Evolutionary conservation across 1,139 yeast species (phyloP).

Genomic region (Hyphopichia burtonii): DNA sequence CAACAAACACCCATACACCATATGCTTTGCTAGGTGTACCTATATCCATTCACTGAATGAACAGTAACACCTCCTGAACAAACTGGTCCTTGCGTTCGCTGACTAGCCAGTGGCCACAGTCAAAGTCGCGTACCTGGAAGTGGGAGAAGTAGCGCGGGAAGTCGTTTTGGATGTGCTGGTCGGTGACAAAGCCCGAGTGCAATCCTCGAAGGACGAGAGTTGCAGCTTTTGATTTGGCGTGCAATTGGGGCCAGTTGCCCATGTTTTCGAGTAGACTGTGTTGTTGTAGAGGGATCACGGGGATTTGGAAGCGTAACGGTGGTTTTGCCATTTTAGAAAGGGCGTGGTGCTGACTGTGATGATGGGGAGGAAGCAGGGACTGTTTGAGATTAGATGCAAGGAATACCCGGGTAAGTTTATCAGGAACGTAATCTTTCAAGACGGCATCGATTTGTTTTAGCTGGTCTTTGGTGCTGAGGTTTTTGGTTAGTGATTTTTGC

Average conservation of each 20-base stretch:
- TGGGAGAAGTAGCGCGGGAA: constrained; percentile 37
- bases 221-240: constrained; percentile 28
- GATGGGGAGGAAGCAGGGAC: background rate
- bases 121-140: constrained; percentile 25
- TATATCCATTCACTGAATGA: background rate
- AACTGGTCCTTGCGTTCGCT: constrained; percentile 41
- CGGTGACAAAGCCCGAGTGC: constrained; percentile 39
- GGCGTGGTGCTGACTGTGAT: constrained; percentile 1
- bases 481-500: background rate
- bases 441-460: constrained; percentile 14
- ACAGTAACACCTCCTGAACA: constrained; percentile 17
- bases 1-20: background rate
- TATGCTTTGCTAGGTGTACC: background rate
- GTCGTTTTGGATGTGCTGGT: constrained; percentile 19
- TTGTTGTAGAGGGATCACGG: constrained; percentile 23
- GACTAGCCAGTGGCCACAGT: constrained; percentile 49
- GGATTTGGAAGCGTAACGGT: constrained; percentile 18
- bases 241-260: constrained; percentile 44
- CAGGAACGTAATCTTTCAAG: constrained; percentile 22
- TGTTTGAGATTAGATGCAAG: constrained; percentile 28
- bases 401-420: constrained; percentile 22
- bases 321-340: background rate
- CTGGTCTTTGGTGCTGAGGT: constrained; percentile 2
- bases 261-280: constrained; percentile 23
- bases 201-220: constrained; percentile 41